Percentiles rank a stretch among this genome's conserved stretches.
phyloP scores from a whole-genome alignment of 2,329 filamentous ascomycete genomes.

The Fusarium sp. region DNA sequence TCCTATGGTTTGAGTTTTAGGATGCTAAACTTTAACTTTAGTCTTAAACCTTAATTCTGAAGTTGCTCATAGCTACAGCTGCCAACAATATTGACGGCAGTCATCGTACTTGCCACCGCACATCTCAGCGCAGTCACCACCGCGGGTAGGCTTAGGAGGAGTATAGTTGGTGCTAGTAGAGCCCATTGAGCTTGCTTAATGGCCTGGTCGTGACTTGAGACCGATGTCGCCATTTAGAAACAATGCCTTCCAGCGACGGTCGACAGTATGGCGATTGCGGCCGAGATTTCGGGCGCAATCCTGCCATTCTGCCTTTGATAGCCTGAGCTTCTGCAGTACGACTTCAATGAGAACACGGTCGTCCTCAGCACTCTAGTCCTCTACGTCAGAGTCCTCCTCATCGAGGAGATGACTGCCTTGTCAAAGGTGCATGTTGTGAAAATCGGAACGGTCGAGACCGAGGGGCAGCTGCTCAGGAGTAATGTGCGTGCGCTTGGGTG shows the following conservation, averaged over 20 bases:
- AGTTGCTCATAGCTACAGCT: too few species aligned
- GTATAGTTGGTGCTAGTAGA: too few species aligned
- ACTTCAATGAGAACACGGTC: slow-evolving; percentile 74
- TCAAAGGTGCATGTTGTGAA: slow-evolving; percentile 57
- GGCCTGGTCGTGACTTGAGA: slow-evolving; percentile 60
- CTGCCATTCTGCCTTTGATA: slow-evolving; percentile 73
- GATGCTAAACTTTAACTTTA: too few species aligned
- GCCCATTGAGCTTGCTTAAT: slow-evolving; percentile 56
- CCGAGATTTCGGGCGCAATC: slow-evolving; percentile 73
- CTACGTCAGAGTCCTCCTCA: slow-evolving; percentile 57
- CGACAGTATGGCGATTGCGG: slow-evolving; percentile 67
- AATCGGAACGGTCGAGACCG: slow-evolving; percentile 68
- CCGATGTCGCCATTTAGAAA: slow-evolving; percentile 69
- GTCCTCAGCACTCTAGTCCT: slow-evolving; percentile 70
- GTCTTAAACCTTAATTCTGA: too few species aligned
- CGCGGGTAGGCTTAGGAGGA: too few species aligned
- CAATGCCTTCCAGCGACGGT: slow-evolving; percentile 71
- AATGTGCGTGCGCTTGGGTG: slow-evolving; percentile 69
- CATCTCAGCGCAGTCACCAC: too few species aligned
- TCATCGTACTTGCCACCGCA: too few species aligned
- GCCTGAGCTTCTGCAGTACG: slow-evolving; percentile 73
- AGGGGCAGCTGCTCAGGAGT: slow-evolving; percentile 70
- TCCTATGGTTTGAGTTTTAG: too few species aligned
- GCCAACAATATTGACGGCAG: too few species aligned
- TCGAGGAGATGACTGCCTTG: slow-evolving; percentile 49